phyloP scores from a whole-genome alignment of 805 yeast species.

The Candida tammaniensis region DNA sequence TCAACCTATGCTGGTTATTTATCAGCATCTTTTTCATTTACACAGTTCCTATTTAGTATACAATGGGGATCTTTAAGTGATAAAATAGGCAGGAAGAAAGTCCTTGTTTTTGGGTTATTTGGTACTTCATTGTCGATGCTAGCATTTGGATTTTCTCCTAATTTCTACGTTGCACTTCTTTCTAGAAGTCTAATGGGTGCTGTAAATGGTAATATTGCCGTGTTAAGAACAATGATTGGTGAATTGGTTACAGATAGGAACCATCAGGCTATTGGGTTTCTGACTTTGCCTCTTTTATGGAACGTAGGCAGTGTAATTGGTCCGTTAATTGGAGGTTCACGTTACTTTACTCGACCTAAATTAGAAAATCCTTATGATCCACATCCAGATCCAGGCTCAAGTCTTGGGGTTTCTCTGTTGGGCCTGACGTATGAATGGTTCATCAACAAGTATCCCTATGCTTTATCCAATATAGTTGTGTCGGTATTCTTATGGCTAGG shows the following conservation, averaged over 20 bases:
- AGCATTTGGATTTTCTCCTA: slow-evolving; percentile 52
- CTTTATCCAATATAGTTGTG: slow-evolving; percentile 36
- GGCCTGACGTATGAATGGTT: slow-evolving; percentile 30
- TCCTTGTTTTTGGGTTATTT: slow-evolving; percentile 48
- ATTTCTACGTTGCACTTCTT: slow-evolving; percentile 49
- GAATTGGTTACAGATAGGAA: slow-evolving; percentile 54
- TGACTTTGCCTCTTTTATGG: slow-evolving; percentile 59
- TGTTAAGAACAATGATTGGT: slow-evolving; percentile 60
- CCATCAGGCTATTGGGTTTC: slow-evolving; percentile 63
- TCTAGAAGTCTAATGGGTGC: slow-evolving; percentile 56
- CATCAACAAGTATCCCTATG: slow-evolving; percentile 32
- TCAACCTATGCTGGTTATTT: slow-evolving; percentile 61
- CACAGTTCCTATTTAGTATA: slow-evolving; percentile 55
- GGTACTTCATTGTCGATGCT: slow-evolving; percentile 51
- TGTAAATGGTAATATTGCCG: slow-evolving; percentile 63
- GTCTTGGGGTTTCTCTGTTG: slow-evolving; percentile 6
- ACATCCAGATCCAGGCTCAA: not conserved
- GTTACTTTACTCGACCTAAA: slow-evolving; percentile 47
- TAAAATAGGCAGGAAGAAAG: slow-evolving; percentile 53
- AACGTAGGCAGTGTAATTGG: slow-evolving; percentile 62
- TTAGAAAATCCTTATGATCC: slow-evolving; percentile 2
- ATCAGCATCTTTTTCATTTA: slow-evolving; percentile 60
- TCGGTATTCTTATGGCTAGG: slow-evolving; percentile 24
- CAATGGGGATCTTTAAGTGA: slow-evolving; percentile 62
- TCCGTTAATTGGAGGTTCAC: slow-evolving; percentile 54